These are phyloP conservation scores for Penicillium psychrosexuale DNA, from an alignment of 2,329 filamentous ascomycete species.

Conservation along the genomic window DNA sequence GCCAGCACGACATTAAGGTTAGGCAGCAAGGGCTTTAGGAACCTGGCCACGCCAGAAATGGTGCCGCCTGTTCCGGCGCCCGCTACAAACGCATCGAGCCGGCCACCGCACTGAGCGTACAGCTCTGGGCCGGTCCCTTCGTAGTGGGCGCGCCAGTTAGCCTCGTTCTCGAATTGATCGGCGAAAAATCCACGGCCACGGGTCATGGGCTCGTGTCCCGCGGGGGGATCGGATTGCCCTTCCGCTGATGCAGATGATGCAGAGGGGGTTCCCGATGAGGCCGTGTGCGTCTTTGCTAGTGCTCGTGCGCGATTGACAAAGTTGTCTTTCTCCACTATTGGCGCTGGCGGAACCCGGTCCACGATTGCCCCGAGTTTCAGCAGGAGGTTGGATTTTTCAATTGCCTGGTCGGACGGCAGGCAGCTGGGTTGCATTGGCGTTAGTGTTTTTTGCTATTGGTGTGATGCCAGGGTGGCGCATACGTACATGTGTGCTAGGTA, in stretches of 20 bases:
- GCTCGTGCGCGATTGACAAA: constrained; percentile 88
- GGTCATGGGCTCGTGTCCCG: constrained; percentile 36
- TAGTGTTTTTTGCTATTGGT: constrained; percentile 6
- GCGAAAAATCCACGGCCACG: constrained; percentile 84
- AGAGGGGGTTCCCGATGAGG: constrained; percentile 19
- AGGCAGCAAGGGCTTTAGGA: constrained; percentile 70
- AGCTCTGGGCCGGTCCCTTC: constrained; percentile 87
- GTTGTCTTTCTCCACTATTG: constrained; percentile 88
- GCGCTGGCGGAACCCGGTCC: constrained; percentile 83
- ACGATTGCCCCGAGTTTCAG: constrained; percentile 88
- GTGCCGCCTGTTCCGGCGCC: constrained; percentile 95
- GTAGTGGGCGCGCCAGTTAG: constrained; percentile 85
- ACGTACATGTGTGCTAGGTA: constrained; percentile 83
- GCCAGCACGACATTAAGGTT: constrained; percentile 73
- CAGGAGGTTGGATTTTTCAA: constrained; percentile 85
- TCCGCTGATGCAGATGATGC: not conserved
- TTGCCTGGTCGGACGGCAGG: constrained; percentile 89
- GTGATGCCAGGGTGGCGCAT: not conserved
- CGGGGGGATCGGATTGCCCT: constrained; percentile 15
- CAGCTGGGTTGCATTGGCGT: constrained; percentile 49
- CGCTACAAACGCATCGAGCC: constrained; percentile 81
- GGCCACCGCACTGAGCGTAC: constrained; percentile 68
- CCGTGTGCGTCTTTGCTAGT: constrained; percentile 71
- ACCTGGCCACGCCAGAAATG: constrained; percentile 79
- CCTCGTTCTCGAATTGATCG: constrained; percentile 89